Evolutionary conservation across 2,329 filamentous ascomycete species (phyloP).

Genomic region (Trichoderma sp.): DNA sequence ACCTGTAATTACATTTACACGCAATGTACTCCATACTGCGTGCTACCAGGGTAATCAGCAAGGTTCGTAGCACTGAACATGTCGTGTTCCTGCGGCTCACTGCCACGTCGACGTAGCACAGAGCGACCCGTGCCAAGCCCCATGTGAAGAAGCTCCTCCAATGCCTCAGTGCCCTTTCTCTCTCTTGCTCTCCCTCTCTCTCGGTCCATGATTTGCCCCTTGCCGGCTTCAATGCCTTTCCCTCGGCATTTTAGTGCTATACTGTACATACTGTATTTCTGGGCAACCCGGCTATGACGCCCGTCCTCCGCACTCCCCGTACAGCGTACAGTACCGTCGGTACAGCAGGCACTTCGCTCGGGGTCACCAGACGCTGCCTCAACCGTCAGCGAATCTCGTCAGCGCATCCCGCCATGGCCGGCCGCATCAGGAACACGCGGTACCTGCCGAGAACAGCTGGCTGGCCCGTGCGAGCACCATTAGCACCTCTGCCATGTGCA

Average conservation of each 20-base stretch:
- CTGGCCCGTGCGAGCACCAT: constrained; percentile 14
- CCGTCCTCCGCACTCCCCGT: not conserved
- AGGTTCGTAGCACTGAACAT: not conserved
- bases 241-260: not conserved
- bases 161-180: not conserved
- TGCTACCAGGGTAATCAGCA: not conserved
- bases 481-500: constrained; percentile 4
- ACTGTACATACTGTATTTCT: not conserved
- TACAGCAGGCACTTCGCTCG: not conserved
- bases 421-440: constrained; percentile 15
- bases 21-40: too few species aligned
- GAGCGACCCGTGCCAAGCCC: not conserved
- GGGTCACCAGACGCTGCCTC: constrained; percentile 7
- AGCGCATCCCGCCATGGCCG: constrained; percentile 14
- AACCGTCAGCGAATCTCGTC: constrained; percentile 18
- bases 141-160: not conserved
- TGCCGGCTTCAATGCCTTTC: not conserved
- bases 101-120: constrained; percentile 6
- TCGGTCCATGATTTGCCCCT: not conserved
- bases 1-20: not conserved
- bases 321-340: not conserved
- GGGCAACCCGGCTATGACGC: not conserved
- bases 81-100: constrained; percentile 9
- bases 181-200: too few species aligned
- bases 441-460: constrained; percentile 9